These are phyloP conservation scores for Schizophyllum amplum DNA, from an alignment of 1,284 basidiomycete genomes.

Conservation along the genomic window DNA sequence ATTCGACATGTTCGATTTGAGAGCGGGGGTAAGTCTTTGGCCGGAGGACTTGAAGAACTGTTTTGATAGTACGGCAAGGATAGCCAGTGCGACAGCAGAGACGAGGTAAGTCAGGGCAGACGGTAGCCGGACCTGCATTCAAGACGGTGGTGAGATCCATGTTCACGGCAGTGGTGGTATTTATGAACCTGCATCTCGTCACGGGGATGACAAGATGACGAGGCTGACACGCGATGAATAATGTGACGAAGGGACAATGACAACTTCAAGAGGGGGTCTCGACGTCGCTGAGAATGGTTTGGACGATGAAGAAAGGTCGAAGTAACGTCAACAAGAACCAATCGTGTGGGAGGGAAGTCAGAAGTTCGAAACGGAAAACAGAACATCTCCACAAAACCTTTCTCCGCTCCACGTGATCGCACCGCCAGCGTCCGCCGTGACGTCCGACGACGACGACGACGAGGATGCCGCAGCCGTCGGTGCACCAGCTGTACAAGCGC, in stretches of 20 bases:
- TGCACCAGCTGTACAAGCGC: slow-evolving; percentile 56
- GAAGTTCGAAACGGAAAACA: not conserved
- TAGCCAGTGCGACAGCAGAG: not conserved
- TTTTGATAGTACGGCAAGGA: not conserved
- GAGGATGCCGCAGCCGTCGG: slow-evolving; percentile 35
- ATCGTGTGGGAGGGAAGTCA: not conserved
- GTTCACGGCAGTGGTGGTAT: not conserved
- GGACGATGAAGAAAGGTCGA: not conserved
- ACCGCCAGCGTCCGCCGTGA: not conserved
- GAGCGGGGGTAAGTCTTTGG: not conserved
- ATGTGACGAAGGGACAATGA: not conserved
- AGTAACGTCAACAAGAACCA: not conserved
- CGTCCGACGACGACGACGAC: not conserved
- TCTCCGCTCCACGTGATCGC: not conserved
- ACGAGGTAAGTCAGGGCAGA: not conserved
- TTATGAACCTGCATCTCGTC: not conserved
- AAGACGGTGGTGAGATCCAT: not conserved
- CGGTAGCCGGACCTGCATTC: not conserved
- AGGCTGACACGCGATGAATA: not conserved
- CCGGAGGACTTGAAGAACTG: not conserved
- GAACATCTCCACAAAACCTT: not conserved
- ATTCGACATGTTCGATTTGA: not conserved
- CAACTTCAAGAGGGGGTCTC: not conserved
- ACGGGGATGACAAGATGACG: not conserved
- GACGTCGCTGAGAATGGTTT: not conserved